Base-by-base conservation (phyloP, 306 rosid species). In the Quillaja saponaria region DNA sequence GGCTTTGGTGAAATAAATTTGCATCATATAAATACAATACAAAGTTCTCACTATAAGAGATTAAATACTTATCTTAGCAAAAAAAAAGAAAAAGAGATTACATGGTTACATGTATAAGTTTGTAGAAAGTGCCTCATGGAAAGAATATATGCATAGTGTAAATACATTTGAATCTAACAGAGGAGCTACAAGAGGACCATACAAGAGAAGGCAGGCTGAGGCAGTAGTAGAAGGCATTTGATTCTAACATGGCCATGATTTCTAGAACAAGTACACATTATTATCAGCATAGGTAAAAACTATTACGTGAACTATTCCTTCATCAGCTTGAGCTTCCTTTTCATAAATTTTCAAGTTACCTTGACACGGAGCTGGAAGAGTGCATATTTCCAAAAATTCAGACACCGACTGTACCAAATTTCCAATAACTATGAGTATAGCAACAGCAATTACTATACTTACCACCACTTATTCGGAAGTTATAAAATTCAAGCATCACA, bases 391-490 rank as follows among this genome's bases (percentile, higher is more conserved):
- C 15, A 11, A 37, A 39, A 34, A 31, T 16, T 16, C 8, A 21
- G n/a, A n/a, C 55, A 69, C 44, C 28, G 6, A 74, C 45, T 60
- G 49, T 52, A 71, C 46, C 31, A 15, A 25, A 16, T 45, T 56
- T 13, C 55, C 68, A 40, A 33, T 58, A 38, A 75, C 5, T 20
- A 6, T 18, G 72, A 75, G 20, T n/a, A 57, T 55, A 46, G 28
- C 46, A 65, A 49, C 58, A 67, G 41, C 55, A 73, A 54, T 8
- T 58, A 39, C 52, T 52, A 47, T 48, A 45, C 40, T 63, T 72
- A 80, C 97, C 97, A 80, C 88, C 95, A 72, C 80, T 83, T 34
- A 88, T 76, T 62, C 85, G 71, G 72, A 91, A 90, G 68, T 80
- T 64, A 61, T 80, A 87, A 69, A 69, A 78, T 68, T 87, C 95